Evolutionary conservation across 352 stramenopile species (phyloP), one percentile per base, ranked within the genome.

Genomic region (Globisporangium lucens): DNA sequence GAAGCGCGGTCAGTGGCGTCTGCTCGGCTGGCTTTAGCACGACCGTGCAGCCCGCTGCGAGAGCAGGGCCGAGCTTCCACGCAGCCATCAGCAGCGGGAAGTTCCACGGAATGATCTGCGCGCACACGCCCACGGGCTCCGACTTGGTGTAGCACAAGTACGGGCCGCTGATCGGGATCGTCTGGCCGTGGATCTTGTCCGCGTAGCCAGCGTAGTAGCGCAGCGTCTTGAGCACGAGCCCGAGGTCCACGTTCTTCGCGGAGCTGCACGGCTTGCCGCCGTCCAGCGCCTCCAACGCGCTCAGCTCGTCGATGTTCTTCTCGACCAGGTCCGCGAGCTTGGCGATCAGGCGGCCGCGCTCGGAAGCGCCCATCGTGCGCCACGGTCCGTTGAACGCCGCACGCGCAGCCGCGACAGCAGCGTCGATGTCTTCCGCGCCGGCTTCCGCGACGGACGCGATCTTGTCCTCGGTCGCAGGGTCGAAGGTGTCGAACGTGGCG

Each of bases 41-140:
- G 13, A 90, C 73, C 4, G 94, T 97, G 80, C 94, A 98, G 10
- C 97, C 97, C 7, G 89, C 80, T 4, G 89, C 83, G 36, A 98
- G 72, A 24, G 93, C 91, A 1, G 94, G 90, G 17, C 72, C 94
- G 12, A 96, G 76, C 76, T 99, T 99, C 47, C 93, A 86, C 30
- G 91, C 95, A 49, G 98, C 95, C 96, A 99, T 98, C 3, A 97
- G 89, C 62, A 94, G 69, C 7, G 97, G 97, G 77, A 99, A 99
- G 82, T 99, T 99, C 97, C 97, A 99, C 52, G 92, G 97, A 64
- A 96, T 98, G 66, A 99, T 97, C 47, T 98, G 75, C 55, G 72
- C 88, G 68, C 69, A 91, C 49, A 97, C 91, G 55, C 82, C 97
- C 13, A 97, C 87, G 33, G 87, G 90, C 77, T 97, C 70, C 36